These are phyloP conservation scores for Bromus sterilis DNA, from an alignment of 176 grass and related monocot species.

Conservation along the genomic window DNA sequence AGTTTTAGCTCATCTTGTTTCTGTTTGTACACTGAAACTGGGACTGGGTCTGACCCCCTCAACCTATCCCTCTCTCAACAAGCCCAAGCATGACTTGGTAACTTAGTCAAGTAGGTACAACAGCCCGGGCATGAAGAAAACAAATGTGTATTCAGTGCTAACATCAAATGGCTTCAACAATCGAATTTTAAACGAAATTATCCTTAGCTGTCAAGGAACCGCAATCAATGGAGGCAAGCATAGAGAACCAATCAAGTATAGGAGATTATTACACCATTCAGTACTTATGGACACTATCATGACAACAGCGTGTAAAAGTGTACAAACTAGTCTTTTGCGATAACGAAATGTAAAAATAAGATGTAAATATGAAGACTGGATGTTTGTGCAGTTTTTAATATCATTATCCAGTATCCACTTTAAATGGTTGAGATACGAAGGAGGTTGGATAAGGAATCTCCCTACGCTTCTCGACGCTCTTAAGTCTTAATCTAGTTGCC, in stretches of 20 bases:
- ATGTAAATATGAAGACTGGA: not conserved
- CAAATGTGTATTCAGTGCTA: not conserved
- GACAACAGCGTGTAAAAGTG: not conserved
- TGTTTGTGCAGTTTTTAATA: not conserved
- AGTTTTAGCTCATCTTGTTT: too few relatives aligned
- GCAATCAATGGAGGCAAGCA: too few relatives aligned
- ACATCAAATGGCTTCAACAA: not conserved
- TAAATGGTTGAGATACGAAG: not conserved
- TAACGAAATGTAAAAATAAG: too few relatives aligned
- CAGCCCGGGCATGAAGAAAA: not conserved
- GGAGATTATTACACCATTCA: not conserved
- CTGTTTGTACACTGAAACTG: too few relatives aligned
- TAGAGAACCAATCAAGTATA: too few relatives aligned
- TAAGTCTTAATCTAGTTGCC: not conserved
- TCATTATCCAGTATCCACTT: not conserved
- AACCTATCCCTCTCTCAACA: too few relatives aligned
- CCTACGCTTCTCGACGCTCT: not conserved
- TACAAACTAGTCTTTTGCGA: not conserved
- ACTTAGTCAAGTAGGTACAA: too few relatives aligned
- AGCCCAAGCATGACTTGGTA: too few relatives aligned
- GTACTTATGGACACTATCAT: not conserved
- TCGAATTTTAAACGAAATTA: not conserved
- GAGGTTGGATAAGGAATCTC: not conserved
- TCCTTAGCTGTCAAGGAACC: not conserved
- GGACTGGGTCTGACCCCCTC: too few relatives aligned